Evolutionary conservation across 116 monocot species (phyloP).

Genomic region (Cymodocea nodosa): DNA sequence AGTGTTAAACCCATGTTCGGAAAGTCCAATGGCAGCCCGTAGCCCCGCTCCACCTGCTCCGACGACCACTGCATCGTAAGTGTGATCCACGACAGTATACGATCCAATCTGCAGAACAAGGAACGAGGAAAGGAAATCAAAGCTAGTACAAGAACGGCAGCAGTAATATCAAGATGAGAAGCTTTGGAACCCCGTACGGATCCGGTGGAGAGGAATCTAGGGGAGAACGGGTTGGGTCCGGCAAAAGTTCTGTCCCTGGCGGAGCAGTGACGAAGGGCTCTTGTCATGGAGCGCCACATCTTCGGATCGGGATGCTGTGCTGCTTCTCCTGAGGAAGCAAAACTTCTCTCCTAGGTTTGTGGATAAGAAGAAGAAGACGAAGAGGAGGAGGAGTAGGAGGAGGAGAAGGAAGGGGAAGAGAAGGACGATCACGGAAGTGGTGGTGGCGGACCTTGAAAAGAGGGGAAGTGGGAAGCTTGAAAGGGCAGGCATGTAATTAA

Average conservation of each 20-base stretch:
- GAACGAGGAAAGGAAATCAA: background rate
- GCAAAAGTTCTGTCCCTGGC: conserved; percentile 16
- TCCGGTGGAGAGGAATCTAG: conserved; percentile 39
- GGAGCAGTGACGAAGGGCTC: conserved; percentile 28
- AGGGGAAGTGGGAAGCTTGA: too few species aligned
- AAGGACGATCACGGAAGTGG: too few species aligned
- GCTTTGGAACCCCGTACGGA: conserved; percentile 17
- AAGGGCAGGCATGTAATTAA: too few species aligned
- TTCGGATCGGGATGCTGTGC: background rate
- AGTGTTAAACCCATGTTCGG: conserved; percentile 95
- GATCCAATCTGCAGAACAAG: conserved; percentile 23
- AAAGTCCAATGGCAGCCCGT: conserved; percentile 88
- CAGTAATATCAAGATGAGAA: background rate
- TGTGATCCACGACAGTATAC: conserved; percentile 91
- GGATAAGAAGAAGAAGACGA: background rate
- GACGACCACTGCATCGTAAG: conserved; percentile 93
- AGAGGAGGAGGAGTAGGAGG: too few species aligned
- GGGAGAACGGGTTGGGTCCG: background rate
- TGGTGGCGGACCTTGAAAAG: too few species aligned
- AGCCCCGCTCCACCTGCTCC: conserved; percentile 97
- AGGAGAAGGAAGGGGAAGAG: background rate
- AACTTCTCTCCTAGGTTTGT: background rate
- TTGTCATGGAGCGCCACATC: conserved; percentile 71
- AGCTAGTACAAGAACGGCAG: background rate
- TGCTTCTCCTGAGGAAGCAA: background rate